phyloP scores from a whole-genome alignment of 345 rosid species.

The Barbarea vulgaris region DNA sequence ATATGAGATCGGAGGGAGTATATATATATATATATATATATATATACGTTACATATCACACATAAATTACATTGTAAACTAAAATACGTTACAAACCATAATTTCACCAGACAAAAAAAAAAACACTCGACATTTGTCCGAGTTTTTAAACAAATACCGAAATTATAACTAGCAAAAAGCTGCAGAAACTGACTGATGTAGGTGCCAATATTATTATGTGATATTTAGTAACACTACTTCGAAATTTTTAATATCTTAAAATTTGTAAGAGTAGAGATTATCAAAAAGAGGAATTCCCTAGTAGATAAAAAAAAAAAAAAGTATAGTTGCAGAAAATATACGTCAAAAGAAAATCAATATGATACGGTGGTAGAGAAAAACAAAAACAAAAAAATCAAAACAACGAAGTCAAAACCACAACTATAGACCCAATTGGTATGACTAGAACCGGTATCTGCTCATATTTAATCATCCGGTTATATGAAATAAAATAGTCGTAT shows the following conservation, averaged over 20 bases:
- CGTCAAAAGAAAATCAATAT: background rate
- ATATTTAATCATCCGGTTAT: constrained; percentile 10
- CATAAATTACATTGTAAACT: background rate
- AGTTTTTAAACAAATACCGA: background rate
- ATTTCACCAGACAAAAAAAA: background rate
- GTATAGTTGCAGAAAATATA: background rate
- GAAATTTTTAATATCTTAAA: background rate
- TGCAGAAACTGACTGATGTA: background rate
- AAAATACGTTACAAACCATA: background rate
- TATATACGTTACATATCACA: background rate
- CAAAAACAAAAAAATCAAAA: background rate
- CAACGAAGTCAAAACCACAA: background rate
- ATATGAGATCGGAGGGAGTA: too few species aligned
- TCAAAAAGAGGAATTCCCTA: background rate
- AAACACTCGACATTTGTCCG: background rate
- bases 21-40: background rate
- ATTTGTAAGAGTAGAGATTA: background rate
- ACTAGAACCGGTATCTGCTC: constrained; percentile 10
- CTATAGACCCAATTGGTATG: background rate
- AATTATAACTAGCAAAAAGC: background rate
- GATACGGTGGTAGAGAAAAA: background rate
- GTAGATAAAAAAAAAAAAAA: background rate
- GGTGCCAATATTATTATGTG: background rate
- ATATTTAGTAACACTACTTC: background rate
- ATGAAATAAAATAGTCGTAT: constrained; percentile 13